A percentile compares a stretch with the other conserved stretches of the same genome.
These are phyloP conservation scores for Aspergillus tamarii DNA, from an alignment of 2,329 filamentous ascomycete species.

Conservation along the genomic window DNA sequence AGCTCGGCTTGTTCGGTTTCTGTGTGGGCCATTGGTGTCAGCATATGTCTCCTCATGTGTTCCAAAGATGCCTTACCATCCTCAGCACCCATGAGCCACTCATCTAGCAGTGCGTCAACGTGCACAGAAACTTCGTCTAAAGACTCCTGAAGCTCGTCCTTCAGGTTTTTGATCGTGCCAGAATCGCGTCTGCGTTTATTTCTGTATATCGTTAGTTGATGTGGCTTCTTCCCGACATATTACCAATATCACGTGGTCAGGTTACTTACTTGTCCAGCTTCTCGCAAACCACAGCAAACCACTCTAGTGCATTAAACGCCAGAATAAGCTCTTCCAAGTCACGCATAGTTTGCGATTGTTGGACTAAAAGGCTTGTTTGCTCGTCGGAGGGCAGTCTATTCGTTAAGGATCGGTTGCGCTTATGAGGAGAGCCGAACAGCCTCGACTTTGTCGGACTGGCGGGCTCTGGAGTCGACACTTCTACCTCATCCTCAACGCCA, in stretches of 20 bases:
- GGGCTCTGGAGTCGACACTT: constrained; percentile 30
- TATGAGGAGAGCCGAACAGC: constrained; percentile 29
- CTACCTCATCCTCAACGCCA: constrained; percentile 25
- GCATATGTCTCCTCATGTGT: background rate
- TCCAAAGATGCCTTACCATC: constrained; percentile 52
- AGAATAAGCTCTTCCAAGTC: constrained; percentile 71
- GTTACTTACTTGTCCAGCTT: constrained; percentile 44
- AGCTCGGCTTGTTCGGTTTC: constrained; percentile 65
- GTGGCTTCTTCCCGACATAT: constrained; percentile 15
- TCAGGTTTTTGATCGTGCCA: constrained; percentile 53
- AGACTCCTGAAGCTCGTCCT: constrained; percentile 57
- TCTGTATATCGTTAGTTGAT: constrained; percentile 20
- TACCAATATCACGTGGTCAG: background rate
- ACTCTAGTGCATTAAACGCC: constrained; percentile 69
- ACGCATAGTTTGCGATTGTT: constrained; percentile 64
- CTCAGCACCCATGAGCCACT: constrained; percentile 63
- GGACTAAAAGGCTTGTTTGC: constrained; percentile 29
- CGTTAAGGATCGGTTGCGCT: constrained; percentile 30
- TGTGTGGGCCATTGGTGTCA: constrained; percentile 27
- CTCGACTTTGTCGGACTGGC: constrained; percentile 38
- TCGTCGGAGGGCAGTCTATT: constrained; percentile 30
- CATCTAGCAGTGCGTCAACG: constrained; percentile 63
- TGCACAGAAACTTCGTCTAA: constrained; percentile 59
- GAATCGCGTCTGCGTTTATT: constrained; percentile 39
- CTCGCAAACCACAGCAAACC: constrained; percentile 61